Conservation (phyloP, 805 yeast species). For the Kregervanrija fluxuum region DNA sequence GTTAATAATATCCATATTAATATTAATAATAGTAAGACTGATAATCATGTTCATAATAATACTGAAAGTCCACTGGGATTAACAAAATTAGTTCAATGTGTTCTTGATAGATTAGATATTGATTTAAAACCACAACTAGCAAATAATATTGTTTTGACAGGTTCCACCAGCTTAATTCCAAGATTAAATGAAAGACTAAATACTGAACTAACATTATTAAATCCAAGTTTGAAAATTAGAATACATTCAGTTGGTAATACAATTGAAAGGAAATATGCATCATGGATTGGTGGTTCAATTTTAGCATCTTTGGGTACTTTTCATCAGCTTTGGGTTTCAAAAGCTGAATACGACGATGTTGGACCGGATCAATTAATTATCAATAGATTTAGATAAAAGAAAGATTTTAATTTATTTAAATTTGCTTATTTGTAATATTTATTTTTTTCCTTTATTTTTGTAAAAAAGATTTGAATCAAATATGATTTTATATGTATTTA, state of each 20-base stretch:
- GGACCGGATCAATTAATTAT: slow-evolving; percentile 75
- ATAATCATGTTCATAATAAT: slow-evolving; percentile 2
- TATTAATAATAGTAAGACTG: slow-evolving; percentile 17
- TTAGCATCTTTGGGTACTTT: slow-evolving; percentile 85
- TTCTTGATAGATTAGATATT: slow-evolving; percentile 58
- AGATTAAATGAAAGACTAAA: slow-evolving; percentile 74
- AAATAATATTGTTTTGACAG: slow-evolving; percentile 81
- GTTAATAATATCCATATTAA: slow-evolving; percentile 21
- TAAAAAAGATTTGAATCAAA: background rate
- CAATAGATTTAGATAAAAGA: slow-evolving; percentile 72
- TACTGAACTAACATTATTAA: slow-evolving; percentile 55
- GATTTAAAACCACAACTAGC: slow-evolving; percentile 82
- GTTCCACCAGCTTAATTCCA: slow-evolving; percentile 74
- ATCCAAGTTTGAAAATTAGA: slow-evolving; percentile 83
- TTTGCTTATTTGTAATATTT: background rate
- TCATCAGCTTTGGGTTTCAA: slow-evolving; percentile 92
- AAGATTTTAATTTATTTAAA: background rate
- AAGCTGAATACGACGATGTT: slow-evolving; percentile 78
- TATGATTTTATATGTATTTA: background rate
- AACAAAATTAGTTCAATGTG: slow-evolving; percentile 52
- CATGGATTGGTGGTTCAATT: slow-evolving; percentile 93
- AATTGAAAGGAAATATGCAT: slow-evolving; percentile 68
- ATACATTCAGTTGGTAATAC: slow-evolving; percentile 75
- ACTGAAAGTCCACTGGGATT: slow-evolving; percentile 31
- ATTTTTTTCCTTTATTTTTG: background rate